Conservation (phyloP, 805 yeast genomes). For the Kluyveromyces dobzhanskii region DNA sequence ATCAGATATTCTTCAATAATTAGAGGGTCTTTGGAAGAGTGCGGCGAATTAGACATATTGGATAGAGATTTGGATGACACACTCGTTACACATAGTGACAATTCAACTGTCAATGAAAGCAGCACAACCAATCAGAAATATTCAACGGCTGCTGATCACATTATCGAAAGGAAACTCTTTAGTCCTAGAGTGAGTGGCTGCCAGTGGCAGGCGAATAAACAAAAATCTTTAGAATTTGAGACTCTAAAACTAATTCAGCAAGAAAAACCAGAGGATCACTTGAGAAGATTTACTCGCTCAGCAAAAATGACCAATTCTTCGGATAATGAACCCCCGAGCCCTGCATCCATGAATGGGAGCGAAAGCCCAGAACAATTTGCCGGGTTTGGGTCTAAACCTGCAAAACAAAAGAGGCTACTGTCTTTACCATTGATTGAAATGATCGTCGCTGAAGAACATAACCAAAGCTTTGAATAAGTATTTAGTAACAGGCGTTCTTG, state of each 20-base stretch:
- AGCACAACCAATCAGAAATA: background rate
- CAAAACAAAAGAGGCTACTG: too few relatives aligned
- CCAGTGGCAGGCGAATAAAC: constrained; percentile 1
- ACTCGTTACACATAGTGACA: too few relatives aligned
- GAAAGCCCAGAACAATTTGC: too few relatives aligned
- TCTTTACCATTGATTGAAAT: too few relatives aligned
- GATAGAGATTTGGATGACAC: background rate
- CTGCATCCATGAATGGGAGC: background rate
- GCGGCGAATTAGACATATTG: background rate
- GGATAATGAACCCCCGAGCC: background rate
- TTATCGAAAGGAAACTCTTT: background rate
- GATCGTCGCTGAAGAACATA: too few relatives aligned
- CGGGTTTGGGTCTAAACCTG: too few relatives aligned
- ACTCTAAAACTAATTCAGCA: background rate
- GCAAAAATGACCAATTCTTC: background rate
- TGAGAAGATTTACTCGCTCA: constrained; percentile 3
- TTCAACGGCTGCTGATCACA: too few relatives aligned
- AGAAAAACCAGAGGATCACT: constrained; percentile 3
- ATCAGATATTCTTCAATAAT: constrained; percentile 2
- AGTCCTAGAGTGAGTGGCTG: background rate
- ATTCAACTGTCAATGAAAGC: background rate
- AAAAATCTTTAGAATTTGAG: background rate
- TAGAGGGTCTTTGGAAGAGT: background rate
- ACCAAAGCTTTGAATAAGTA: too few relatives aligned
- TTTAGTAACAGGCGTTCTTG: too few relatives aligned